phyloP scores from a whole-genome alignment of 1,284 basidiomycete genomes.

The Athelia psychrophila region DNA sequence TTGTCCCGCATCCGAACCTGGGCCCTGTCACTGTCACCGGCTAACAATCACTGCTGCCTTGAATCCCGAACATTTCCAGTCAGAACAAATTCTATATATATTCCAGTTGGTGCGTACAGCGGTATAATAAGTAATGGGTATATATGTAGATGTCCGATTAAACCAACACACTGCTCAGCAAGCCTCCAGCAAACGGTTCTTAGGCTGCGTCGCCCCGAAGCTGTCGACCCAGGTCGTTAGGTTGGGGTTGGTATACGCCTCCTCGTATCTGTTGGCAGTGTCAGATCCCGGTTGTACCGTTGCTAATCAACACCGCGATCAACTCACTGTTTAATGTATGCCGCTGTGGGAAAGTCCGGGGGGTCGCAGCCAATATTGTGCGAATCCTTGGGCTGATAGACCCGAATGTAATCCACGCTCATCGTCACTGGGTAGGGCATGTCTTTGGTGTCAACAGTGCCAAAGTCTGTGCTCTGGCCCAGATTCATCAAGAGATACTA shows the following conservation, averaged over 20 bases:
- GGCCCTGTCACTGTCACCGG: too few relatives aligned
- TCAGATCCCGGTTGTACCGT: background rate
- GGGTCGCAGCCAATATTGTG: slow-evolving; percentile 87
- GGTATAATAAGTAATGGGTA: too few relatives aligned
- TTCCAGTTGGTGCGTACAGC: too few relatives aligned
- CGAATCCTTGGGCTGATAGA: slow-evolving; percentile 69
- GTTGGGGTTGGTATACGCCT: slow-evolving; percentile 38
- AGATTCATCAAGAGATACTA: slow-evolving; percentile 80
- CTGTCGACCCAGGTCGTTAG: slow-evolving; percentile 28
- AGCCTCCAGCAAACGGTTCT: slow-evolving; percentile 29
- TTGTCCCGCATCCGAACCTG: too few relatives aligned
- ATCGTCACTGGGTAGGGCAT: slow-evolving; percentile 70
- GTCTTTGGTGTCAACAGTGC: slow-evolving; percentile 60
- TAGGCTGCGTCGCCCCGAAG: slow-evolving; percentile 34
- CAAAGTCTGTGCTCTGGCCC: slow-evolving; percentile 81
- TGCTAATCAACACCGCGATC: slow-evolving; percentile 8
- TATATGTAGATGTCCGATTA: too few relatives aligned
- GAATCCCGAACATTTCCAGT: too few relatives aligned
- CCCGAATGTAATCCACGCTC: slow-evolving; percentile 81
- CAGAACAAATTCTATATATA: too few relatives aligned
- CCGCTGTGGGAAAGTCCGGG: slow-evolving; percentile 68
- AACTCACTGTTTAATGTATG: slow-evolving; percentile 68
- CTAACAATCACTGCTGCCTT: too few relatives aligned
- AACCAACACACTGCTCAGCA: slow-evolving; percentile 22
- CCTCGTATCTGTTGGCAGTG: slow-evolving; percentile 23